These are phyloP conservation scores for Amanita muscaria DNA, from an alignment of 768 basidiomycete genomes.

Conservation along the genomic window DNA sequence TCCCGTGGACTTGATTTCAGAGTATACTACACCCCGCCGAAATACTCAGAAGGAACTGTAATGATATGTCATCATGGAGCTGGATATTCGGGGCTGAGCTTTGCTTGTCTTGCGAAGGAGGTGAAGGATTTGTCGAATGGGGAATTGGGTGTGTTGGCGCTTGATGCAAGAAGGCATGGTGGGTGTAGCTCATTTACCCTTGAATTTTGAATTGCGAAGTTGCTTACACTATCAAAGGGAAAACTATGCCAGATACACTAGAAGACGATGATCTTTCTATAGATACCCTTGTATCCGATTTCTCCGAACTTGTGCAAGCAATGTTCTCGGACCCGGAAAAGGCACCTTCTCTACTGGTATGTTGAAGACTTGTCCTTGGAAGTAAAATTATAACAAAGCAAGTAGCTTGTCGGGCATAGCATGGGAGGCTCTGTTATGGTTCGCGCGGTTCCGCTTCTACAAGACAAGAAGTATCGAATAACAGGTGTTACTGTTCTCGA, in stretches of 20 bases:
- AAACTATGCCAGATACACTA: conserved; percentile 7
- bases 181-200: conserved; percentile 16
- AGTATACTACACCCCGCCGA: conserved; percentile 77
- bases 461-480: conserved; percentile 60
- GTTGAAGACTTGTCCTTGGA: conserved; percentile 14
- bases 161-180: conserved; percentile 90
- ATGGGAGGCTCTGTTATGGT: conserved; percentile 93
- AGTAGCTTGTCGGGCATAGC: conserved; percentile 84
- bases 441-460: conserved; percentile 56
- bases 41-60: conserved; percentile 46
- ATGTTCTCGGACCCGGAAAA: conserved; percentile 56
- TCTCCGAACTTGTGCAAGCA: conserved; percentile 57
- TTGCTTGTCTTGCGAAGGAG: conserved; percentile 86
- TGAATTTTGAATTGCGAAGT: neutral
- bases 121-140: conserved; percentile 49
- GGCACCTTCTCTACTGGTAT: conserved; percentile 70
- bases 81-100: conserved; percentile 83
- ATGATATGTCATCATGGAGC: conserved; percentile 95
- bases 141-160: conserved; percentile 71
- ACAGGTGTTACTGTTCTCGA: conserved; percentile 77
- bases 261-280: conserved; percentile 59
- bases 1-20: conserved; percentile 57
- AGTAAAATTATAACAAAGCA: neutral
- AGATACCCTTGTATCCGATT: conserved; percentile 61
- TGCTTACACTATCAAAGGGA: neutral